Percentiles rank a stretch among this genome's conserved stretches.
Evolutionary conservation across 177 flowering plant species (phyloP).

Genomic region (Tripterygium wilfordii): DNA sequence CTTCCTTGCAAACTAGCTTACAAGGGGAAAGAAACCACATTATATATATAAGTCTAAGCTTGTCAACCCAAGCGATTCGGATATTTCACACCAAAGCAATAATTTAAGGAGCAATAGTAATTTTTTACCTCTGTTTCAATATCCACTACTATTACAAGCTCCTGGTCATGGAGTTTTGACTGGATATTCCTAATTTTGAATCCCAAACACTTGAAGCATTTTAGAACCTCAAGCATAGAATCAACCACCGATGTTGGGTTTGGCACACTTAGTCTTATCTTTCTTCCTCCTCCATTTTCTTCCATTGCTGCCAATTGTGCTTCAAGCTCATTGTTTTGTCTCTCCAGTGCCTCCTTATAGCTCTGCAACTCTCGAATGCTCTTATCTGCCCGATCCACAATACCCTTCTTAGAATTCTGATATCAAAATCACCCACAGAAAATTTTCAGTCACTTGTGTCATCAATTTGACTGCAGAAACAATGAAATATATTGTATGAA

Average conservation of each 20-base stretch:
- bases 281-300: slow-evolving; percentile 1
- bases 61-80: no score
- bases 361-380: slow-evolving; percentile 23
- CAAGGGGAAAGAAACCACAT: no score
- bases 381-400: slow-evolving; percentile 21
- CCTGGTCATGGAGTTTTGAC: slow-evolving; percentile 15
- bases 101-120: not conserved
- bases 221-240: slow-evolving; percentile 27
- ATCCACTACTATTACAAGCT: slow-evolving; percentile 21
- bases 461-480: not conserved
- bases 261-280: slow-evolving; percentile 15
- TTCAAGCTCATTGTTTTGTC: slow-evolving; percentile 20
- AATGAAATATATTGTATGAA: not conserved
- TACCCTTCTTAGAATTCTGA: slow-evolving; percentile 41
- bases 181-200: slow-evolving; percentile 16
- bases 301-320: slow-evolving; percentile 1
- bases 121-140: slow-evolving; percentile 23
- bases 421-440: not conserved
- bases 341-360: slow-evolving; percentile 18
- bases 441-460: not conserved
- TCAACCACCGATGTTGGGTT: slow-evolving; percentile 32
- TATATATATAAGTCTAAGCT: no score
- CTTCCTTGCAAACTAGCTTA: no score
- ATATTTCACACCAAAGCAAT: no score
- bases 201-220: slow-evolving; percentile 26